A percentile compares a stretch with the other conserved stretches of the same genome.
These are phyloP conservation scores for Pouteria glomerata DNA, from an alignment of 148 eudicot species.

Conservation along the genomic window DNA sequence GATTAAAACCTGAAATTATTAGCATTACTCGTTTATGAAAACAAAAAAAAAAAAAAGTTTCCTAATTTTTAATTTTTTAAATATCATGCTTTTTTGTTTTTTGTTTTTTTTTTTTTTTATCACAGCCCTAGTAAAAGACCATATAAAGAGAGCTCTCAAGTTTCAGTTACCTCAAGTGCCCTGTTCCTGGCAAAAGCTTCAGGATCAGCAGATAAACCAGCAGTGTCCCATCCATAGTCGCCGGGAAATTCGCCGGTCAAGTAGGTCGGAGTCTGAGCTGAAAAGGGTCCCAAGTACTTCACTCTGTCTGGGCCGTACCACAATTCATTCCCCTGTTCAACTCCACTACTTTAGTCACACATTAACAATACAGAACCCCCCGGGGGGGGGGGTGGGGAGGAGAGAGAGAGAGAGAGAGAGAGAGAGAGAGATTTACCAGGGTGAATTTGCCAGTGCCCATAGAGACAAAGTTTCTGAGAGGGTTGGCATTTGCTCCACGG, in stretches of 20 bases:
- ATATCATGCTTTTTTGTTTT: too few species aligned
- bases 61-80: too few species aligned
- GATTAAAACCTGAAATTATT: too few species aligned
- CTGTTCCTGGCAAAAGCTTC: constrained; percentile 86
- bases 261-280: constrained; percentile 88
- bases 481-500: constrained; percentile 39
- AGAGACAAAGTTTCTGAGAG: constrained; percentile 63
- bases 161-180: constrained; percentile 67
- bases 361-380: not conserved
- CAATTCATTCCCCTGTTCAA: constrained; percentile 54
- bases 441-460: constrained; percentile 55
- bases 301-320: constrained; percentile 94
- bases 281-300: too few species aligned
- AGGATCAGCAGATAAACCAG: constrained; percentile 87
- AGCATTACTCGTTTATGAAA: too few species aligned
- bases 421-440: too few species aligned
- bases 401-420: too few species aligned
- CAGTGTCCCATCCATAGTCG: constrained; percentile 93
- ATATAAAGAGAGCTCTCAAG: too few species aligned
- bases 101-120: too few species aligned
- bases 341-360: not conserved
- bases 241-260: constrained; percentile 83
- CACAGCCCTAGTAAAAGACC: too few species aligned
- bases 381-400: not conserved
- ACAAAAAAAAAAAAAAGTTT: too few species aligned